phyloP scores from a whole-genome alignment of 2,329 filamentous ascomycete genomes.

The Rasamsonia emersonii region DNA sequence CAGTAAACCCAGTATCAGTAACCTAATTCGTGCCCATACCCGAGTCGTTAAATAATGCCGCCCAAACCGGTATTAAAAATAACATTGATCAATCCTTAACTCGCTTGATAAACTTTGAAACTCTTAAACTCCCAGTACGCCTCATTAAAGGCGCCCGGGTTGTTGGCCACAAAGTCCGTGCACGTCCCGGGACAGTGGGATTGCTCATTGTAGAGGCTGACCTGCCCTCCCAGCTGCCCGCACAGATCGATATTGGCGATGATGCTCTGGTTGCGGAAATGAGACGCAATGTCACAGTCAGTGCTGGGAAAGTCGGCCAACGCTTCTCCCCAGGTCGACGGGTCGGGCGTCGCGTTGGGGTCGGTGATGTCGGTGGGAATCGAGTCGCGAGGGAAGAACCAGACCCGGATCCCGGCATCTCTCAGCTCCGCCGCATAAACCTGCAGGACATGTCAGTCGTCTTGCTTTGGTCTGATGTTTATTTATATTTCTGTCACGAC shows the following conservation, averaged over 20 bases:
- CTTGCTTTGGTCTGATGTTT: slow-evolving; percentile 1
- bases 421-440: slow-evolving; percentile 56
- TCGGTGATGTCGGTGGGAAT: slow-evolving; percentile 47
- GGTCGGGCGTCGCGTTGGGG: slow-evolving; percentile 44
- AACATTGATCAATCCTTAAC: slow-evolving; percentile 2
- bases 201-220: slow-evolving; percentile 22
- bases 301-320: slow-evolving; percentile 58
- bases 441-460: slow-evolving; percentile 13
- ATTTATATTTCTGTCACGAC: slow-evolving; percentile 6
- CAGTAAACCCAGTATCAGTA: no score
- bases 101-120: slow-evolving; percentile 49
- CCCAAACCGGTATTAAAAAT: no score
- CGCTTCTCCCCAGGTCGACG: slow-evolving; percentile 53
- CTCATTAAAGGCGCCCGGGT: slow-evolving; percentile 47
- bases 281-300: slow-evolving; percentile 48
- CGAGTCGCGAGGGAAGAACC: slow-evolving; percentile 47
- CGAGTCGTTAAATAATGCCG: no score
- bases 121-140: slow-evolving; percentile 59
- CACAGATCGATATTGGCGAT: slow-evolving; percentile 60
- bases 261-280: slow-evolving; percentile 59
- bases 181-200: slow-evolving; percentile 46
- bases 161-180: slow-evolving; percentile 49
- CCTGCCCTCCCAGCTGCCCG: slow-evolving; percentile 43
- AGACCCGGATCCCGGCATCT: slow-evolving; percentile 52
- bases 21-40: no score